Evolutionary conservation across 306 rosid species (phyloP), one percentile per base, ranked within the genome.

Genomic region (Dicorynia guianensis): DNA sequence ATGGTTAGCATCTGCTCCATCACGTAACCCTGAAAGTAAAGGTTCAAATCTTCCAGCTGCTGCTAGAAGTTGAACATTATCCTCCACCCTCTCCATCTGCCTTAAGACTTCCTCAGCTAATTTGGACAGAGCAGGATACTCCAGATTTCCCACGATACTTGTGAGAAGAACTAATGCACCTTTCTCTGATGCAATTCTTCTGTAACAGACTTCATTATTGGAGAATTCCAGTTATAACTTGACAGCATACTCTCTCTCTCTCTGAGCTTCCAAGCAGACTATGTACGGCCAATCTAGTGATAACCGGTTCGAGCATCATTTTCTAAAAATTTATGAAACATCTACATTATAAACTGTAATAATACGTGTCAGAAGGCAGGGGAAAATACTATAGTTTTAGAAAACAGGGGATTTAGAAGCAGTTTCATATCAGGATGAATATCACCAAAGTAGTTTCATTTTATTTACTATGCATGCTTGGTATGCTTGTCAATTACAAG

Each of bases 91-190:
- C 77, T 83, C 88, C 77, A 88, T 76, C 66, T 64, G 82, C 63
- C 57, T 77, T n/a, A 88, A 67, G 54, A 86, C 87, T 82, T 86
- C 84, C 82, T 85, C 88, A 8, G 92, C 92, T 79, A 83, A 53
- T 63, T 79, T 83, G 61, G 87, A 86, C 69, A 80, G 49, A 59
- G 67, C 63, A 62, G 84, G 90, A 78, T 60, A 84, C 76, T 80
- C 87, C 30, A 78, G 54, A 65, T 80, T 80, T 63, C 80, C 87
- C 8, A 85, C 82, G 80, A 86, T 75, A 67, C 87, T 78, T 56
- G 82, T 79, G 52, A 88, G 93, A 66, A 88, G 88, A 85, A 88
- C 88, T 67, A 88, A 74, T 35, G 87, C 93, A 2, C 93, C 93
- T 80, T 84, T 89, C 74, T 89, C 87, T 20, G 81, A 68, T 78